phyloP scores from a whole-genome alignment of 2,329 filamentous ascomycete species.

The Neofusicoccum parvum region DNA sequence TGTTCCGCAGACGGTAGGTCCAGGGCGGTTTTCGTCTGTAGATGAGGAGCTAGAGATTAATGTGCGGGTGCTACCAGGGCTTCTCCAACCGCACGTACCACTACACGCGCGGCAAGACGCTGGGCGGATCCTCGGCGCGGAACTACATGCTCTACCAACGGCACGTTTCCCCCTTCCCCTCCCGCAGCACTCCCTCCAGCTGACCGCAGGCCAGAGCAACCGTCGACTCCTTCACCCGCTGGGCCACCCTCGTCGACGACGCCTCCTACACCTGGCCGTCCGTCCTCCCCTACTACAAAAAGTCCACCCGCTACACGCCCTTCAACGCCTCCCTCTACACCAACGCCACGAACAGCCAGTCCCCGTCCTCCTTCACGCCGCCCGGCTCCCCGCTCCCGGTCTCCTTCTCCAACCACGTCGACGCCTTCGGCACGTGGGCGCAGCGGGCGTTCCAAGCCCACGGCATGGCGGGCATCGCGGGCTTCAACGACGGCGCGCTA shows the following conservation, averaged over 20 bases:
- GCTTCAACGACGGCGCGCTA: conserved; percentile 27
- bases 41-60: too few species aligned
- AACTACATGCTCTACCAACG: not conserved
- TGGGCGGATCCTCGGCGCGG: conserved; percentile 28
- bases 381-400: conserved; percentile 29
- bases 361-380: conserved; percentile 25
- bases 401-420: conserved; percentile 33
- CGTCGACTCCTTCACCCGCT: conserved; percentile 22
- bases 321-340: conserved; percentile 24
- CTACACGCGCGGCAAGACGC: conserved; percentile 33
- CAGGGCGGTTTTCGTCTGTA: too few species aligned
- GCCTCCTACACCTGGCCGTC: conserved; percentile 25
- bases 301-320: conserved; percentile 30
- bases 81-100: conserved; percentile 24
- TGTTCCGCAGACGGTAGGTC: not conserved
- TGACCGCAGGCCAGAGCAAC: not conserved
- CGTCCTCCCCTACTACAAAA: conserved; percentile 25
- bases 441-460: conserved; percentile 15
- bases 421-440: conserved; percentile 22
- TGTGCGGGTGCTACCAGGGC: not conserved
- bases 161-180: too few species aligned
- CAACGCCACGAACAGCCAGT: conserved; percentile 28
- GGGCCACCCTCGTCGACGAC: conserved; percentile 28
- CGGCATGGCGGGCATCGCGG: conserved; percentile 29
- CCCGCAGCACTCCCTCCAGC: too few species aligned